Evolutionary conservation across 805 yeast species (phyloP).

Genomic region (Cyberlindnera xishuangbannaensis): DNA sequence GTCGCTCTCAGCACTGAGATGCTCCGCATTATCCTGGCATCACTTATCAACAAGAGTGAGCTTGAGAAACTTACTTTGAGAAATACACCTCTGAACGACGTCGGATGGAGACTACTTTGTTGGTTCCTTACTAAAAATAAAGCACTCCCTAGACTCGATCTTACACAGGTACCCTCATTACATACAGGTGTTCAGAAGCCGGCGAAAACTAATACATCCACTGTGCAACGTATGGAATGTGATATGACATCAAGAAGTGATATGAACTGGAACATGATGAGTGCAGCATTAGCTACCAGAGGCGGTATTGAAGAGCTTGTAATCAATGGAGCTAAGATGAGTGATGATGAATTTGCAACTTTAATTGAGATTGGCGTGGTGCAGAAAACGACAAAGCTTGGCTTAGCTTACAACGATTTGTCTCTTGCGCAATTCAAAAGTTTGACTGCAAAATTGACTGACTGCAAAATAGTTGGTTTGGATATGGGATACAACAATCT

Average conservation of each 20-base stretch:
- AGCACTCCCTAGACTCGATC: constrained; percentile 52
- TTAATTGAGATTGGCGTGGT: constrained; percentile 63
- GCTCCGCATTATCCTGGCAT: constrained; percentile 60
- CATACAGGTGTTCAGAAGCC: constrained; percentile 35
- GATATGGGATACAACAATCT: constrained; percentile 83
- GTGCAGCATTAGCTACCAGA: constrained; percentile 66
- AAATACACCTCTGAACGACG: constrained; percentile 67
- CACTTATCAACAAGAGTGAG: constrained; percentile 55
- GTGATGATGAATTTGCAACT: constrained; percentile 43
- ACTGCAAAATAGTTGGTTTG: constrained; percentile 50
- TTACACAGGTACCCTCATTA: constrained; percentile 47
- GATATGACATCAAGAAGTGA: constrained; percentile 46
- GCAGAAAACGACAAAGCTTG: constrained; percentile 54
- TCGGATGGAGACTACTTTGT: constrained; percentile 80
- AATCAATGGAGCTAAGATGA: constrained; percentile 75
- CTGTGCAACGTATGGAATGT: constrained; percentile 32
- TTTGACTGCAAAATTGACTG: constrained; percentile 54
- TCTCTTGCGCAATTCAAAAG: constrained; percentile 49
- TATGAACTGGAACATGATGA: constrained; percentile 78
- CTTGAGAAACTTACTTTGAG: constrained; percentile 70
- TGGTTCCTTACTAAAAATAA: constrained; percentile 67
- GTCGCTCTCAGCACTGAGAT: constrained; percentile 69
- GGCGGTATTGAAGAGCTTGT: constrained; percentile 79
- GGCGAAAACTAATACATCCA: constrained; percentile 28
- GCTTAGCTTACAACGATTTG: constrained; percentile 75